Base-by-base conservation (phyloP, 306 rosid species). In the Vicia sativa region DNA sequence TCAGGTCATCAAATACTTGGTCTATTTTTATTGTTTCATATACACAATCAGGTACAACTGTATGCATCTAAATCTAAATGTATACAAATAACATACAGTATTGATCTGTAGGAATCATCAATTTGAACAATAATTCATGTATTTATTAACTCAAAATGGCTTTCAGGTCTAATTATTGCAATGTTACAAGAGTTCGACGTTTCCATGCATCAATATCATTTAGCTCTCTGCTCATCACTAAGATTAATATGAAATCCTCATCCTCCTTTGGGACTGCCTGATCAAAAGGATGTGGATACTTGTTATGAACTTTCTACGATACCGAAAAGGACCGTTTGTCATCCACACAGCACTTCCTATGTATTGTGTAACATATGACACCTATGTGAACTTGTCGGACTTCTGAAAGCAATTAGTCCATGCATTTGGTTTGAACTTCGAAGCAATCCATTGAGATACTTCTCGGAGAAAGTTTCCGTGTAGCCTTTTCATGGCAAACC, bases 401-500 rank as follows among this genome's bases (percentile, higher is more conserved):
- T 23, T 53, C 10, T 16, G 25, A 49, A 49, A 49, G 28, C 55
- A 9, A 18, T 16, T n/a, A n/a, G 16, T 49, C 28, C 55, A 49
- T 8, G 16, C 26, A 8, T 4, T 4, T 1, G 28, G 4, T 49
- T 3, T 49, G 13, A 18, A 49, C 55, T 49, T 49, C 9, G 55
- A 49, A 16, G 6, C 55, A 48, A 48, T 5, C 11, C 12, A 3
- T 48, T 16, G 9, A 48, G 11, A 48, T 1, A 48, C 11, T 8
- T 8, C 13, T 3, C 0, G 2, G 16, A 49, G 53, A 46, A 46
- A 46, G 23, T 46, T 46, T 15, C 53, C 21, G 5, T 14, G 54
- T 48, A 21, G 34, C 15, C 19, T 52, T 21, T 52, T 52, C 58
- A 52, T 52, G 34, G n/a, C 25, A 53, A 23, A 21, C 58, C 57